Conservation (phyloP, 768 basidiomycete genomes). For the Collybia sp. region DNA sequence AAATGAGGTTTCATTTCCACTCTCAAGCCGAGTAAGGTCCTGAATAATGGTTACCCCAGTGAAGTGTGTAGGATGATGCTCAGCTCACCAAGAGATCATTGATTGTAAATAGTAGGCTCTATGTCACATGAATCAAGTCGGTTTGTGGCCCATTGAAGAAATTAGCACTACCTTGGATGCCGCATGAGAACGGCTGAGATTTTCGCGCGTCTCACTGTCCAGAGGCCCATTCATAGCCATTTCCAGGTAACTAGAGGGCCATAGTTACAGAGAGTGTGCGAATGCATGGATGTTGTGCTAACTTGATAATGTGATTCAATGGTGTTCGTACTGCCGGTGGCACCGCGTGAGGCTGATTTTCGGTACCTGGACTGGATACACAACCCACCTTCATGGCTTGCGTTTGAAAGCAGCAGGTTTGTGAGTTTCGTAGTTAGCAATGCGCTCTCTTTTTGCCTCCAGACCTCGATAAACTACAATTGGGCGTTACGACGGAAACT, state of each 20-base stretch:
- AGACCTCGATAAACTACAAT: constrained; percentile 79
- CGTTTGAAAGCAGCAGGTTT: constrained; percentile 72
- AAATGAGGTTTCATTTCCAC: constrained; percentile 68
- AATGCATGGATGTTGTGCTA: constrained; percentile 10
- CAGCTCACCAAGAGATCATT: constrained; percentile 64
- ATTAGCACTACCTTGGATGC: constrained; percentile 53
- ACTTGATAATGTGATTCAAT: constrained; percentile 83
- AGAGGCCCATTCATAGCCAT: constrained; percentile 74
- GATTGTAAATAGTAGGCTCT: constrained; percentile 77
- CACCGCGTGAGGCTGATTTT: too few relatives aligned
- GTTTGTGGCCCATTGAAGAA: not conserved
- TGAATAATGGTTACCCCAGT: constrained; percentile 12
- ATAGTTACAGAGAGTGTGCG: not conserved
- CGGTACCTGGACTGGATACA: too few relatives aligned
- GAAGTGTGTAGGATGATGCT: not conserved
- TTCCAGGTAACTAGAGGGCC: constrained; percentile 57
- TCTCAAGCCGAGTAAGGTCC: constrained; percentile 77
- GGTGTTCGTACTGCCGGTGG: constrained; percentile 69
- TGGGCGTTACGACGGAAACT: not conserved
- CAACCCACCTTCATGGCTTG: constrained; percentile 69
- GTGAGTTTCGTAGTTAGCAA: constrained; percentile 69
- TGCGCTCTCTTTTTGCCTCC: constrained; percentile 78
- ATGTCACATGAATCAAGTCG: not conserved
- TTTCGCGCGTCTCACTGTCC: constrained; percentile 69
- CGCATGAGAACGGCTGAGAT: constrained; percentile 65